Evolutionary conservation across 208 protist species (phyloP), one percentile per base, ranked within the genome.

Genomic region (Crithidia bombi): DNA sequence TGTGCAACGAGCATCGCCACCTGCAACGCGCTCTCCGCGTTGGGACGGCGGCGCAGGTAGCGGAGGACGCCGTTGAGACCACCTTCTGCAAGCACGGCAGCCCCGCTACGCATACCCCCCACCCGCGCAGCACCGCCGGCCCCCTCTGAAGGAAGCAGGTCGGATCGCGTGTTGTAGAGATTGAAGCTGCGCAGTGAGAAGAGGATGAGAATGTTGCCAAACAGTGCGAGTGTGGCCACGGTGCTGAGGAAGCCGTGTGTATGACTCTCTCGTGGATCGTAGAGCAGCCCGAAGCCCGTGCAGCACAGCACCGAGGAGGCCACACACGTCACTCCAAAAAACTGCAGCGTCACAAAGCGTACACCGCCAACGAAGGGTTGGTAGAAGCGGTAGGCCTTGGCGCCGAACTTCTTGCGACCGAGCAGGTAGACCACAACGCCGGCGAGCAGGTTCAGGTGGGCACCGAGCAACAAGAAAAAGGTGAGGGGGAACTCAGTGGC

Each of bases 361-460:
- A 79, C 69, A 15, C 91, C 91, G 2, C 91, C 91, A 33, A 59
- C 64, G 56, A 96, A 96, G 5, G 91, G 91, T 51, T 94, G 87
- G 57, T 93, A 96, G n/a, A 94, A 54, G 39, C 61, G 74, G 64
- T 90, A 96, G 19, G 54, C 57, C 23, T 39, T 70, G 4, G 78
- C n/a, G 36, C 82, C 86, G 55, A 79, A 87, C 44, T 55, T 51
- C 32, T 79, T 52, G 14, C 75, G 67, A 7, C 89, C 89, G 15
- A 89, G 58, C 10, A 89, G 26, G 70, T 87, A 90, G 4, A 83
- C 74, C 17, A 90, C 57, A 14, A 91, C 46, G 35, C 71, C 65
- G 49, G 77, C 83, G 3, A 90, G 43, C 19, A 81, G 15, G 32
- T 78, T 82, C 41, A 90, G 59, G 15, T 84, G 80, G 0, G 75